Conservation (phyloP, 208 protist genomes). For the Porcisia deanei region DNA sequence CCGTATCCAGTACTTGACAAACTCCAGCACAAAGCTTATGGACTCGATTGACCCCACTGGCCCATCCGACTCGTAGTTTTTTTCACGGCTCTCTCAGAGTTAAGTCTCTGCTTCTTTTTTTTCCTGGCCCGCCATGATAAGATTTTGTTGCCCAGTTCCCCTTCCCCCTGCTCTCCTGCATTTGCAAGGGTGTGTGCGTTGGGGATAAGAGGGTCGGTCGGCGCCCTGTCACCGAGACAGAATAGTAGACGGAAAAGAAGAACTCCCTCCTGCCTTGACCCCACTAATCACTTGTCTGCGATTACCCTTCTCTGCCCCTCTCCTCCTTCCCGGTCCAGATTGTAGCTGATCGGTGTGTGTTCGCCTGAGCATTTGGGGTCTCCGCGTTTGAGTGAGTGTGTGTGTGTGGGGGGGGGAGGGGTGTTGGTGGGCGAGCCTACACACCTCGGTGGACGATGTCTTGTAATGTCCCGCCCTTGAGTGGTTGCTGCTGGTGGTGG, state of each 20-base stretch:
- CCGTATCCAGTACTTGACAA: conserved; percentile 71
- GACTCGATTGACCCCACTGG: conserved; percentile 26
- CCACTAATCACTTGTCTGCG: not conserved
- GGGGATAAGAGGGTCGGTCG: too few relatives aligned
- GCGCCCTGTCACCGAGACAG: too few relatives aligned
- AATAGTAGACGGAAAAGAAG: too few relatives aligned
- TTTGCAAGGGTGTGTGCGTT: too few relatives aligned
- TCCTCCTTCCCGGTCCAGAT: not conserved
- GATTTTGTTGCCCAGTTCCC: too few relatives aligned
- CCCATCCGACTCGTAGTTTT: not conserved
- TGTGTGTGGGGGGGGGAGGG: too few relatives aligned
- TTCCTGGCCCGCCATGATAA: too few relatives aligned
- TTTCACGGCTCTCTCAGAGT: not conserved
- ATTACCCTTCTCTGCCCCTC: not conserved
- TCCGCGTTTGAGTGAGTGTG: too few relatives aligned
- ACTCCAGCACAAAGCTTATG: conserved; percentile 69
- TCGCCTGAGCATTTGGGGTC: not conserved
- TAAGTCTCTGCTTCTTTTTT: not conserved
- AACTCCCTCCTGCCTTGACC: too few relatives aligned
- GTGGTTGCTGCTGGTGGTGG: not conserved
- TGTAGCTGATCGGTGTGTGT: not conserved
- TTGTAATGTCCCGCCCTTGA: not conserved
- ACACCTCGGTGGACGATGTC: not conserved
- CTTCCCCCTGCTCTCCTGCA: too few relatives aligned
- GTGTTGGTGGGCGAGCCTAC: not conserved